A percentile compares a stretch with the other conserved stretches of the same genome.
Evolutionary conservation across 768 basidiomycete species (phyloP).

Genomic region (Psilocybe subaeruginosa): DNA sequence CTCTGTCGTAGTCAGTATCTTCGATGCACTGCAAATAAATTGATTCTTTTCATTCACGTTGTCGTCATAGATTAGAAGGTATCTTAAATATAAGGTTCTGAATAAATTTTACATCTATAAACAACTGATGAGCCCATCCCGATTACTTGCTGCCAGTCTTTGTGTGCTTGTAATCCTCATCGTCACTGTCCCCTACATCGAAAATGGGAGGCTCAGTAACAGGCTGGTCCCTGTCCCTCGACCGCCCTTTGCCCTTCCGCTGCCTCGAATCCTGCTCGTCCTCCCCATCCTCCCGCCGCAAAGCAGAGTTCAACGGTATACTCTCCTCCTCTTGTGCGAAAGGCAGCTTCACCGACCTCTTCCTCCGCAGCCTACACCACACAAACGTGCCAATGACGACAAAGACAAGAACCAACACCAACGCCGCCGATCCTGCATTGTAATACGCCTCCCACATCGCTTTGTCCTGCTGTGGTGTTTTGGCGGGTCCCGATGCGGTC

Average conservation of each 20-base stretch:
- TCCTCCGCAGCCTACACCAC: constrained; percentile 72
- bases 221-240: constrained; percentile 24
- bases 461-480: constrained; percentile 77
- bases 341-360: constrained; percentile 41
- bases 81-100: background rate
- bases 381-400: constrained; percentile 72
- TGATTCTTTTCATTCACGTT: too few relatives aligned
- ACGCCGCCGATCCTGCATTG: constrained; percentile 85
- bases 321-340: constrained; percentile 59
- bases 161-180: constrained; percentile 38
- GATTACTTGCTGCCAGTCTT: constrained; percentile 11
- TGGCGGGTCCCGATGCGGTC: constrained; percentile 43
- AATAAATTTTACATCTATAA: constrained; percentile 2
- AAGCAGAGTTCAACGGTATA: constrained; percentile 61
- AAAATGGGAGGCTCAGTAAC: constrained; percentile 47
- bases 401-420: constrained; percentile 79
- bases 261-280: constrained; percentile 30
- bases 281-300: constrained; percentile 41
- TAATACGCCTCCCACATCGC: constrained; percentile 98
- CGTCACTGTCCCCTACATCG: constrained; percentile 61
- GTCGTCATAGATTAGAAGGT: too few relatives aligned
- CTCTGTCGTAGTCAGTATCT: background rate
- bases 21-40: too few relatives aligned
- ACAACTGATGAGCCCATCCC: background rate
- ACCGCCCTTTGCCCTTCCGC: constrained; percentile 55